phyloP scores from a whole-genome alignment of 305 asterid genomes.

The Plantago lanceolata region DNA sequence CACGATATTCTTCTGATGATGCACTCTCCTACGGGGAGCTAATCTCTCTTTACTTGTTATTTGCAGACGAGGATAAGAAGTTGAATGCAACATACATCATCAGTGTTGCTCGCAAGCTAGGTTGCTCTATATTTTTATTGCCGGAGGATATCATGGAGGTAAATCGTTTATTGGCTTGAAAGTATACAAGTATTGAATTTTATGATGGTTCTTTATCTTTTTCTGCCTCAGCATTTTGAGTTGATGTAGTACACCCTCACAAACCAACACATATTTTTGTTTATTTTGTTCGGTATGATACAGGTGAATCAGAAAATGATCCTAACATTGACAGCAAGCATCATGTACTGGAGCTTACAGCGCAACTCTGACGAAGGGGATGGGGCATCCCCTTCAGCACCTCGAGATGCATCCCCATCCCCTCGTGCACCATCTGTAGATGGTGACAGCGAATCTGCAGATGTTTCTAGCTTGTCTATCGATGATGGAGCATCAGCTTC shows the following conservation, averaged over 20 bases:
- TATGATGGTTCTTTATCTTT: too few species aligned
- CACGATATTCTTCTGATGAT: background rate
- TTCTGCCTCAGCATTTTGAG: background rate
- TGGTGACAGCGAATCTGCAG: constrained; percentile 15
- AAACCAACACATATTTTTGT: background rate
- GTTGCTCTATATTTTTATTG: constrained; percentile 82
- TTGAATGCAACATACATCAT: constrained; percentile 79
- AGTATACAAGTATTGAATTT: background rate
- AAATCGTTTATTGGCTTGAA: background rate
- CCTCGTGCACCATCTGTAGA: background rate
- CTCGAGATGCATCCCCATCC: constrained; percentile 22
- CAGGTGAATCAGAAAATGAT: constrained; percentile 92
- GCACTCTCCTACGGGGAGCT: background rate
- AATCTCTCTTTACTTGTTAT: constrained; percentile 22
- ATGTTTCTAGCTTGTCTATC: constrained; percentile 8
- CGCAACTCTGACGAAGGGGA: constrained; percentile 33
- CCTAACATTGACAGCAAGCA: constrained; percentile 70
- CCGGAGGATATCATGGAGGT: constrained; percentile 96
- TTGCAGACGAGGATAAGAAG: constrained; percentile 86
- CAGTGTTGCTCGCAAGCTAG: constrained; percentile 93
- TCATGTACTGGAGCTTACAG: constrained; percentile 87
- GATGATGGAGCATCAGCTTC: constrained; percentile 8
- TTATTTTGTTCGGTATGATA: constrained; percentile 10
- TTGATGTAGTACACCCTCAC: background rate
- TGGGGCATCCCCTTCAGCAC: constrained; percentile 28